A percentile compares a stretch with the other conserved stretches of the same genome.
These are phyloP conservation scores for Schizochytrium sp. DNA, from an alignment of 108 stramenopile genomes.

Conservation along the genomic window DNA sequence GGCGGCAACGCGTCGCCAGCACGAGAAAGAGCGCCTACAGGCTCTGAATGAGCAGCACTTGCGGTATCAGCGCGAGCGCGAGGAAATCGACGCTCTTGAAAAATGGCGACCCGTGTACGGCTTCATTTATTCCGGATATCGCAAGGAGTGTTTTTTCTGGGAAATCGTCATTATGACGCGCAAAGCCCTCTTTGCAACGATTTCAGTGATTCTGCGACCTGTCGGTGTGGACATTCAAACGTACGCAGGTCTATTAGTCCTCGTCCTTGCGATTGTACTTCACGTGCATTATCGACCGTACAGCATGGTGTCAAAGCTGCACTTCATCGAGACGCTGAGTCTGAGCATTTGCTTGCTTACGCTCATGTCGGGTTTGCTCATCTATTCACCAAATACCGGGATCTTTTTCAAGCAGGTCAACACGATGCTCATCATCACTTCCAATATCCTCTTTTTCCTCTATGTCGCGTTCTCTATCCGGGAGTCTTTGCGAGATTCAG, in stretches of 20 bases:
- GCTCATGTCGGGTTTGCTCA: background rate
- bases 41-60: background rate
- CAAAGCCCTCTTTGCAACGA: background rate
- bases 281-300: slow-evolving; percentile 10
- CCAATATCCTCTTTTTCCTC: background rate
- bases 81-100: background rate
- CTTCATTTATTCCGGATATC: background rate
- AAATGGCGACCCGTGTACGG: background rate
- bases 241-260: background rate
- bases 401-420: background rate
- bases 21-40: background rate
- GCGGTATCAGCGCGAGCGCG: background rate
- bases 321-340: background rate
- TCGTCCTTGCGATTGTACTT: background rate
- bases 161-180: slow-evolving; percentile 1
- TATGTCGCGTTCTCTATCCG: background rate
- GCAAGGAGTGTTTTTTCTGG: background rate
- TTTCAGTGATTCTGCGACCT: background rate
- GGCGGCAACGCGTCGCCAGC: background rate
- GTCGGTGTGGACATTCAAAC: background rate
- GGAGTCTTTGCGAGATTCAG: background rate
- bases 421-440: background rate
- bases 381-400: background rate
- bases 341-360: background rate
- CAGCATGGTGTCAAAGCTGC: background rate